Conservation (phyloP, 768 basidiomycete genomes). For the Suillus decipiens region DNA sequence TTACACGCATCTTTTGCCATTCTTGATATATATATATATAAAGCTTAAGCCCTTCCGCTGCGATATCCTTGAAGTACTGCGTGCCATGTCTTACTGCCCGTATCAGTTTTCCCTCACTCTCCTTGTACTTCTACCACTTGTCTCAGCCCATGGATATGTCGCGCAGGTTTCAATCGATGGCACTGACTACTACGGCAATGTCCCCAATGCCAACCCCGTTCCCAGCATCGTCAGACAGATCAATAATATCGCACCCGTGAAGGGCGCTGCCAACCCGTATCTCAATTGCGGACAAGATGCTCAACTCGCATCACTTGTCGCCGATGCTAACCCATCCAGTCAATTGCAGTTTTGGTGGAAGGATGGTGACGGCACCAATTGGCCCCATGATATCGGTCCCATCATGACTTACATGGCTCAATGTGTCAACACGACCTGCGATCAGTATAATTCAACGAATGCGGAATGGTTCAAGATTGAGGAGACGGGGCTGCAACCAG, state of each 20-base stretch:
- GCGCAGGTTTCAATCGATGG: conserved; percentile 46
- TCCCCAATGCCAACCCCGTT: conserved; percentile 39
- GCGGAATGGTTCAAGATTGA: conserved; percentile 79
- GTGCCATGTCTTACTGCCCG: conserved; percentile 1
- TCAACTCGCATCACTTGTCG: conserved; percentile 49
- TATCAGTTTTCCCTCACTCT: not conserved
- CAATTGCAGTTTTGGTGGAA: conserved; percentile 56
- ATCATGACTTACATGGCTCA: conserved; percentile 74
- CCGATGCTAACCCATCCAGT: conserved; percentile 61
- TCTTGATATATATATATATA: conserved; percentile 1
- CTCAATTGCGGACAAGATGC: conserved; percentile 64
- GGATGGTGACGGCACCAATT: conserved; percentile 44
- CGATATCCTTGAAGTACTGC: not conserved
- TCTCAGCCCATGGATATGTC: conserved; percentile 46
- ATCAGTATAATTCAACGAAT: conserved; percentile 54
- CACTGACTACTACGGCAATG: conserved; percentile 43
- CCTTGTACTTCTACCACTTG: conserved; percentile 16
- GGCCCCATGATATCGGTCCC: conserved; percentile 65
- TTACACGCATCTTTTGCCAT: not conserved
- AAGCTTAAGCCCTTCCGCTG: not conserved
- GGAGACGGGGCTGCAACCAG: conserved; percentile 46
- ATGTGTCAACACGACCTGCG: conserved; percentile 59
- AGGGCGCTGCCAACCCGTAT: conserved; percentile 56
- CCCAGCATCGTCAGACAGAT: conserved; percentile 49
- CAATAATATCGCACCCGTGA: conserved; percentile 45